These are phyloP conservation scores for Corylus avellana DNA, from an alignment of 306 rosid species.

Conservation along the genomic window DNA sequence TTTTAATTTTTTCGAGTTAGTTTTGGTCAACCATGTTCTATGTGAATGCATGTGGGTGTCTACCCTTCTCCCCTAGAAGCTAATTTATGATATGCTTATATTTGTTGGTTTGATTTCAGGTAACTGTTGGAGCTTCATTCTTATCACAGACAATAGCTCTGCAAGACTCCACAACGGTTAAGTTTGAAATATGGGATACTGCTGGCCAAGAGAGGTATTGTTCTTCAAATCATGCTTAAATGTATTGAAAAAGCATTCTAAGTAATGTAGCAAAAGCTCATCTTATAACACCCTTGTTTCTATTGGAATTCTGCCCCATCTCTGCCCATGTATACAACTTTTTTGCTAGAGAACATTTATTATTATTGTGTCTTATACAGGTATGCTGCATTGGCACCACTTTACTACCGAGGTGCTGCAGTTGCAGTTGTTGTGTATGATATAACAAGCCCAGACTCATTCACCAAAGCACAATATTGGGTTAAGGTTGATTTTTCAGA, in stretches of 20 bases:
- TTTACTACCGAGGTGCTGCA: conserved; percentile 94
- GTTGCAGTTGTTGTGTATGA: conserved; percentile 96
- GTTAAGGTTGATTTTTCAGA: conserved; percentile 70
- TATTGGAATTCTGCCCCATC: not conserved
- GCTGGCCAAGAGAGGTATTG: conserved; percentile 98
- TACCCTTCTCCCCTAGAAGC: not conserved
- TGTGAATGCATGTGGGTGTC: not conserved
- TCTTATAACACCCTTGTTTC: not conserved
- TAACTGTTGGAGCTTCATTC: conserved; percentile 99
- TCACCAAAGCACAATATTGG: conserved; percentile 98
- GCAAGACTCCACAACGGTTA: conserved; percentile 98
- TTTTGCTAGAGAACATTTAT: conserved; percentile 18
- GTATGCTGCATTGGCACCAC: conserved; percentile 96
- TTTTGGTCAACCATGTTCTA: conserved; percentile 2
- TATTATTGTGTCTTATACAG: conserved; percentile 47
- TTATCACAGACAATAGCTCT: conserved; percentile 96
- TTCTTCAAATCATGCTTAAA: conserved; percentile 7
- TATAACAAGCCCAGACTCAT: conserved; percentile 91
- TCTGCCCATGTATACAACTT: conserved; percentile 16
- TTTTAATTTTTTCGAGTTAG: conserved; percentile 10
- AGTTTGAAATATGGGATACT: conserved; percentile 99
- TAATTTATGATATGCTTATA: conserved; percentile 15
- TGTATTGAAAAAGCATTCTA: not conserved
- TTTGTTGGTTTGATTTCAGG: conserved; percentile 57
- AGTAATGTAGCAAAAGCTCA: not conserved